A percentile compares a stretch with the other conserved stretches of the same genome.
Conservation (phyloP, 73 alveolate genomes). For the Paramecium bursaria region DNA sequence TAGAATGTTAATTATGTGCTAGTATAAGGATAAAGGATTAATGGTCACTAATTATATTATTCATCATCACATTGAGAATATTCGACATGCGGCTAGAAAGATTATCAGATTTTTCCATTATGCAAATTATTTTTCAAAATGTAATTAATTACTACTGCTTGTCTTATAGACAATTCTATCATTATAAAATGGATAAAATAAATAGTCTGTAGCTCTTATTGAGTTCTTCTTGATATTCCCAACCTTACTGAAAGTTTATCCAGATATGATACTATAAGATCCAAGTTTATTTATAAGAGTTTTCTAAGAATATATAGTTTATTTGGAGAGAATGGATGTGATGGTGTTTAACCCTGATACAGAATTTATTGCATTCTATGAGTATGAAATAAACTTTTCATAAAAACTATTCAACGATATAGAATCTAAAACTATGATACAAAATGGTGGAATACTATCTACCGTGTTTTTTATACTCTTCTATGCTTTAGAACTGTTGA, state of each 20-base stretch:
- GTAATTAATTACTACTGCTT: not conserved
- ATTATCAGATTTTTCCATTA: slow-evolving; percentile 14
- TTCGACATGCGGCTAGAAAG: slow-evolving; percentile 30
- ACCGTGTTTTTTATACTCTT: slow-evolving; percentile 1
- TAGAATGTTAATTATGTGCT: not conserved
- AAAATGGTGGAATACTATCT: slow-evolving; percentile 28
- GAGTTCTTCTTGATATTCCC: slow-evolving; percentile 42
- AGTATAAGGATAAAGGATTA: slow-evolving; percentile 21
- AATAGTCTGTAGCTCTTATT: not conserved
- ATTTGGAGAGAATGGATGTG: slow-evolving; percentile 5
- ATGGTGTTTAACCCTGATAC: slow-evolving; percentile 36
- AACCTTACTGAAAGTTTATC: not conserved
- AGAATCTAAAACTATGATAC: not conserved
- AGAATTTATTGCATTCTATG: slow-evolving; percentile 44
- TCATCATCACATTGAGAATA: slow-evolving; percentile 31
- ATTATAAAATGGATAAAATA: not conserved
- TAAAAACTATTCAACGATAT: not conserved
- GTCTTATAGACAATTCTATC: slow-evolving; percentile 17
- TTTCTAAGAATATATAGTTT: slow-evolving; percentile 28
- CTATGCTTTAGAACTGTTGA: slow-evolving; percentile 28
- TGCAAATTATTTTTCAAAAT: not conserved
- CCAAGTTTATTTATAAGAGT: slow-evolving; percentile 33
- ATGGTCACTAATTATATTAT: slow-evolving; percentile 28
- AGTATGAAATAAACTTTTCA: slow-evolving; percentile 15
- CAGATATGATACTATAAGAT: slow-evolving; percentile 23